Conservation (phyloP, 179 eudicot species). For the Sideroxylon spinosum region DNA sequence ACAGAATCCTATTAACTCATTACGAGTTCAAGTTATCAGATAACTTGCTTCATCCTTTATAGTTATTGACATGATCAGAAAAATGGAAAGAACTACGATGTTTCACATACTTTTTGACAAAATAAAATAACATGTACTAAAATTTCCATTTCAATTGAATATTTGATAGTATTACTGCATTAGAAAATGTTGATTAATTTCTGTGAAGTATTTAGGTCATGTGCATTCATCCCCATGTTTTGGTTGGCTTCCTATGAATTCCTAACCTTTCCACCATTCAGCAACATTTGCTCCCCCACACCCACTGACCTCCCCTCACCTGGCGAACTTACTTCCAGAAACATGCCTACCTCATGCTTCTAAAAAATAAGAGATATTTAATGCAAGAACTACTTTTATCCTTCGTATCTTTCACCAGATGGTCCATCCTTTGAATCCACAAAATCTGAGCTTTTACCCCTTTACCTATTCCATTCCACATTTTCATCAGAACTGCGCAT, state of each 20-base stretch:
- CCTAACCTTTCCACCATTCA: not conserved
- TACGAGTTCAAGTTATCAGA: no score
- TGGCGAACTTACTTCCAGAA: conserved; percentile 8
- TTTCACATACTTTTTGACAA: not conserved
- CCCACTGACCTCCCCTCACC: not conserved
- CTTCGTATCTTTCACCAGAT: not conserved
- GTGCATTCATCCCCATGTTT: not conserved
- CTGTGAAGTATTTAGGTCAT: not conserved
- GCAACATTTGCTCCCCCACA: not conserved
- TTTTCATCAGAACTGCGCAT: not conserved
- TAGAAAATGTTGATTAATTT: not conserved
- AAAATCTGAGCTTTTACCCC: not conserved
- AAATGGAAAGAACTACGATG: not conserved
- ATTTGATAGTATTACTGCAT: no score
- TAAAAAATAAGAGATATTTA: not conserved
- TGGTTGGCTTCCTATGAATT: not conserved
- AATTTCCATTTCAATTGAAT: no score
- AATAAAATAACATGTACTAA: not conserved
- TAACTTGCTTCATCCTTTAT: not conserved
- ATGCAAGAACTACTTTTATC: not conserved
- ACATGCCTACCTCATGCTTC: not conserved
- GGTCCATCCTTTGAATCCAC: not conserved
- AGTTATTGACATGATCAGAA: not conserved
- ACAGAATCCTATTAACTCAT: not conserved
- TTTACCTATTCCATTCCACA: conserved; percentile 5